These are phyloP conservation scores for Acacia crassicarpa DNA, from an alignment of 306 rosid genomes.

Conservation along the genomic window DNA sequence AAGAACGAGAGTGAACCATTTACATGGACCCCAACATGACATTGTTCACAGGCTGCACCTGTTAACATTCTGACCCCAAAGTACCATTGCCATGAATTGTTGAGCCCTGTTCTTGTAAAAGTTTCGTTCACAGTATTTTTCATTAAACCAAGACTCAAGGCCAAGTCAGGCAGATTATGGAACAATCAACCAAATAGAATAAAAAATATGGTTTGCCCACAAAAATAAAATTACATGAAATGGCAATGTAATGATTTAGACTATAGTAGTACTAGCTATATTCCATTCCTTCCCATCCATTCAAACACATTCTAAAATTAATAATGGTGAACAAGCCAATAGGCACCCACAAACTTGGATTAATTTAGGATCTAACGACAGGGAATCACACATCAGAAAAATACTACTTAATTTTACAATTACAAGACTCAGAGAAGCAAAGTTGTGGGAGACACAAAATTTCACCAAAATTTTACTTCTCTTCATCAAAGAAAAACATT, in stretches of 20 bases:
- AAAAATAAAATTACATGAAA: not conserved
- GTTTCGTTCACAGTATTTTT: not conserved
- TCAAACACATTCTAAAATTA: not conserved
- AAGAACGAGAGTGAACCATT: not conserved
- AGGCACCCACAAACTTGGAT: not conserved
- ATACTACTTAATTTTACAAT: constrained; percentile 3
- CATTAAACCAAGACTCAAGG: not conserved
- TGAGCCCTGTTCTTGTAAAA: not conserved
- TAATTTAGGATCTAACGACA: not conserved
- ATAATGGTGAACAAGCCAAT: not conserved
- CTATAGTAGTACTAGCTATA: not conserved
- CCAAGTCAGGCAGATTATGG: not conserved
- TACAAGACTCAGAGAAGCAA: not conserved
- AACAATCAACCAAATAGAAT: not conserved
- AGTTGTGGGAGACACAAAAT: constrained; percentile 17
- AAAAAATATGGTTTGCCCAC: not conserved
- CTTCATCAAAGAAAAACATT: not conserved
- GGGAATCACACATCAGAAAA: constrained; percentile 10
- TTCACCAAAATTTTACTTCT: not conserved
- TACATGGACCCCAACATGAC: not conserved
- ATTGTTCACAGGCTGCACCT: not conserved
- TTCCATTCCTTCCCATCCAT: not conserved
- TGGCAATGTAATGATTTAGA: not conserved
- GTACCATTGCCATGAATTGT: not conserved
- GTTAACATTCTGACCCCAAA: too few relatives aligned